Conservation (phyloP, 306 rosid species). For the Medicago lupulina region DNA sequence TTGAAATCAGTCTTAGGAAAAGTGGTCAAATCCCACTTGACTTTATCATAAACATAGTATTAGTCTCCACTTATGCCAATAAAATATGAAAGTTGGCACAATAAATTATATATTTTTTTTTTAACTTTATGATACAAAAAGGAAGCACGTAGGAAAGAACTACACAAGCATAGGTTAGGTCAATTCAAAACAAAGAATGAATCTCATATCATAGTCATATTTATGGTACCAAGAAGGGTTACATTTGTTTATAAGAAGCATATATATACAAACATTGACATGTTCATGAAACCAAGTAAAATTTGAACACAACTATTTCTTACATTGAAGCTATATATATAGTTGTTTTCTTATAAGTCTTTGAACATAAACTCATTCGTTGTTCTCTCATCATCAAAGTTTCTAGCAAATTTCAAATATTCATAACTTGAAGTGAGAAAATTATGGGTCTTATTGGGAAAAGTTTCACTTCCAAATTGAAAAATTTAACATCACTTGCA, state of each 20-base stretch:
- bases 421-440: background rate
- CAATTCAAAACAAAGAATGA: constrained; percentile 31
- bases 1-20: constrained; percentile 19
- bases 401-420: constrained; percentile 4
- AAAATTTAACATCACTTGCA: constrained; percentile 48
- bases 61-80: background rate
- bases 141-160: constrained; percentile 29
- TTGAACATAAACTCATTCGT: constrained; percentile 4
- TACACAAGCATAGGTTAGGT: constrained; percentile 9
- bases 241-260: background rate
- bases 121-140: constrained; percentile 6
- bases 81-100: background rate
- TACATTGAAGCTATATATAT: background rate
- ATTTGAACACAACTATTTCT: constrained; percentile 3
- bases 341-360: constrained; percentile 22
- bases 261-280: background rate
- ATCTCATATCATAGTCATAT: background rate
- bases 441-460: constrained; percentile 69
- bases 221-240: background rate
- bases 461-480: constrained; percentile 58
- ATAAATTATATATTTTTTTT: background rate
- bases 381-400: background rate
- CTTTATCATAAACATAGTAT: background rate
- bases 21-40: constrained; percentile 18
- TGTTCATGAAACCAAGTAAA: constrained; percentile 12